Evolutionary conservation across 179 eudicot species (phyloP), one percentile per base, ranked within the genome.

Genomic region (Sideroxylon spinosum): DNA sequence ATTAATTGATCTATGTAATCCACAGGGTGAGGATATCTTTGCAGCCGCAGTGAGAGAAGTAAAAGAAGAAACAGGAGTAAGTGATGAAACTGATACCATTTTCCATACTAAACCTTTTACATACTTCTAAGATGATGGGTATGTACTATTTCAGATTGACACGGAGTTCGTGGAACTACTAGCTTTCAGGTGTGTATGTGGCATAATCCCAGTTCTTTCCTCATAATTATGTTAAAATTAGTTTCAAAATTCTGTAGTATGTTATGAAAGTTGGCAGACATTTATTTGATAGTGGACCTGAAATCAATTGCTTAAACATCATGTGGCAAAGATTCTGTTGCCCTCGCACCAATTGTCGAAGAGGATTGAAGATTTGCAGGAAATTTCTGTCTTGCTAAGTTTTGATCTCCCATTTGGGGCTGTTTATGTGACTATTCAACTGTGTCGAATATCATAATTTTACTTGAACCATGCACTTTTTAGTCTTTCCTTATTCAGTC

Each of bases 41-140:
- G 79, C 56, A 20, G 84, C 87, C 68, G 90, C 81, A 48, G 79
- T 78, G 50, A 84, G 90, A 84, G 91, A 87, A 84, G 91, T 89
- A 55, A 85, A 89, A 84, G 91, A 89, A 82, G 91, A 89, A 68
- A 89, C 91, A 5, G 91, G 83, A 52, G 91, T 89, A 84, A 77
- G 91, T 85, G 62, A 44, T 73, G 9, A 37, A 26, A 13, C 22
- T 61, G 28, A 49, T 65, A 8, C 7, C 32, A 19, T 65, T 11
- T 73, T 52, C 26, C 49, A 4, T 25, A 16, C 64, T 3, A 9
- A 3, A 13, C 37, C 7, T 66, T 53, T 16, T 65, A 44, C 26
- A 26, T 73, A 52, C 16, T 60, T 60, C 46, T 49, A 61, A 11
- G 50, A 76, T 69, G 49, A 13, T 66, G 72, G 17, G 32, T 37